Evolutionary conservation across 2,329 filamentous ascomycete species (phyloP), one percentile per base, ranked within the genome.

Genomic region (Xylogone sp.): DNA sequence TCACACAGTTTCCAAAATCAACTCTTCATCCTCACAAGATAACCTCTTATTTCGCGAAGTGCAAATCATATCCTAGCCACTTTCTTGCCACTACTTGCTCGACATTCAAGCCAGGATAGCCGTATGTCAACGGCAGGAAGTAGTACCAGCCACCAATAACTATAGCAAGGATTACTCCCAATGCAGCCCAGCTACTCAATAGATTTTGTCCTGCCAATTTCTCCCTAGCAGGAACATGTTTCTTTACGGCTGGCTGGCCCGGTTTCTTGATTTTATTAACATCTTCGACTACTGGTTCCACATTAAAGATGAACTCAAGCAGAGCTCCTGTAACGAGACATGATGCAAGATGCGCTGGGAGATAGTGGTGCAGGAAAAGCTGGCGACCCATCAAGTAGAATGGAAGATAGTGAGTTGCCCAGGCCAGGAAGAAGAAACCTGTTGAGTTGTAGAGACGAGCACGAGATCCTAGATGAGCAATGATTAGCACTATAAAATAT

Each of bases 351-450:
- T 99, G 94, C 1, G 94, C 90, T 1, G 94, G 94, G 3, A 99
- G 82, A 68, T 99, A 99, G 72, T 99, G 94, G 71, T 99, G 94
- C 61, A 99, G 73, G 84, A 99, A 99, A 58, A 97, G 85, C 70
- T 99, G 93, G 62, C 93, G 91, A 52, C 93, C 93, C 93, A 99
- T 99, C 57, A 97, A 83, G 75, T 85, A 99, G 78, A 99, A 99
- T 48, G 93, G 93, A 70, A 96, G 84, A 76, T 97, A 99, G 70
- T 99, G 94, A 2, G 91, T 93, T 13, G 90, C 91, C 94, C 94
- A 99, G 51, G 91, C 90, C 52, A 99, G 82, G 83, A 97, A 97
- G 77, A 99, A 95, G 82, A 99, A 99, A 21, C 94, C 94, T 1
- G 94, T 97, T 50, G 91, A 97, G 78, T 97, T 97, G 75, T 99